Evolutionary conservation across 495 filamentous ascomycete species (phyloP).

Genomic region (Aspergillus campestris): DNA sequence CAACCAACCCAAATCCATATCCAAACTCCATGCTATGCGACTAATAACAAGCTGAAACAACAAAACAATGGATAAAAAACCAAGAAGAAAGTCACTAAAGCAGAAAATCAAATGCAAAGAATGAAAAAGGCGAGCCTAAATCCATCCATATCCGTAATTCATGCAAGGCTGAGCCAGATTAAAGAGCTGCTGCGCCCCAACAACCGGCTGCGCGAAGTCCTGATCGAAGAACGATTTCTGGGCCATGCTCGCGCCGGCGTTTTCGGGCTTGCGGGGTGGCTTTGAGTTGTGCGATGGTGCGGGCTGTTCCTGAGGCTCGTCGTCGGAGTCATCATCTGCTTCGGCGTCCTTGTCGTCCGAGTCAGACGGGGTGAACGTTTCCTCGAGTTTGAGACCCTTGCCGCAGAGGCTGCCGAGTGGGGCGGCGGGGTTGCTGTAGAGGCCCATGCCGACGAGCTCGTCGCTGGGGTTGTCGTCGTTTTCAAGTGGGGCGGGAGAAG

Average conservation of each 20-base stretch:
- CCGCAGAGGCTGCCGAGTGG: constrained; percentile 42
- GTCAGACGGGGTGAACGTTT: constrained; percentile 67
- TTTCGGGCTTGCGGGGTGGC: too few relatives aligned
- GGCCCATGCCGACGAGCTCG: constrained; percentile 73
- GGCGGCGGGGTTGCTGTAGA: constrained; percentile 62
- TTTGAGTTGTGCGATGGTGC: too few relatives aligned
- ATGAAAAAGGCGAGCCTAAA: constrained; percentile 16
- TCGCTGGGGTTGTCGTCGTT: constrained; percentile 48
- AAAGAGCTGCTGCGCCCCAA: constrained; percentile 20
- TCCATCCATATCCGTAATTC: constrained; percentile 37
- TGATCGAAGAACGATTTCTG: constrained; percentile 41
- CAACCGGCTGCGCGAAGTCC: constrained; percentile 24
- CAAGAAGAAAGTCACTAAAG: constrained; percentile 1
- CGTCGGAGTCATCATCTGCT: constrained; percentile 35
- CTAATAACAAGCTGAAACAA: too few relatives aligned
- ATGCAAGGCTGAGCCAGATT: constrained; percentile 26
- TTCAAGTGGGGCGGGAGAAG: too few relatives aligned
- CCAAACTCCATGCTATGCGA: too few relatives aligned
- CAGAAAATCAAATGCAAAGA: neutral
- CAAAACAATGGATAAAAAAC: too few relatives aligned
- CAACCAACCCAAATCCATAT: too few relatives aligned
- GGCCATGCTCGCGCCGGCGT: constrained; percentile 18
- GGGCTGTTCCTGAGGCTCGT: constrained; percentile 27
- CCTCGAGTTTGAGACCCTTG: constrained; percentile 75
- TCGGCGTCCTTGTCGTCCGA: constrained; percentile 53